Conservation (phyloP, 768 basidiomycete species). For the Panaeolus cyanescens region DNA sequence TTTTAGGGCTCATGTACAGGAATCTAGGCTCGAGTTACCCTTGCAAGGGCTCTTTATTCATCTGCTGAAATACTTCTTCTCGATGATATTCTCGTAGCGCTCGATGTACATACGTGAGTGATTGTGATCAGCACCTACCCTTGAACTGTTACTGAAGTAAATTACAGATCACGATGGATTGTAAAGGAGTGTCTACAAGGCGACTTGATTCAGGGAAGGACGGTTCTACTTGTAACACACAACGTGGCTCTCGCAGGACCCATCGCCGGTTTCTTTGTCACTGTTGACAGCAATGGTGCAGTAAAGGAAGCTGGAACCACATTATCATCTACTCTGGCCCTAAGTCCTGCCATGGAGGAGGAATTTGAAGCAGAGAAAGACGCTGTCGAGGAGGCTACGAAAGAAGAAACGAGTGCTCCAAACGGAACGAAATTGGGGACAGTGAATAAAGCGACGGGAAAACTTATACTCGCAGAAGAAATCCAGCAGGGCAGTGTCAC, state of each 20-base stretch:
- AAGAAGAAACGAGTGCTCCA: slow-evolving; percentile 18
- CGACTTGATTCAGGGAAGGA: slow-evolving; percentile 67
- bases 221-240: slow-evolving; percentile 72
- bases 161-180: slow-evolving; percentile 79
- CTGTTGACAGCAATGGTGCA: slow-evolving; percentile 51
- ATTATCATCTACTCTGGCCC: slow-evolving; percentile 43
- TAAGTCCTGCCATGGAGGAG: slow-evolving; percentile 31
- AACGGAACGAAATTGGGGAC: slow-evolving; percentile 19
- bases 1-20: not conserved
- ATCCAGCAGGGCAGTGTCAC: slow-evolving; percentile 37
- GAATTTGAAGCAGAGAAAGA: slow-evolving; percentile 28
- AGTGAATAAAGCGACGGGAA: slow-evolving; percentile 41
- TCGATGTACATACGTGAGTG: slow-evolving; percentile 42
- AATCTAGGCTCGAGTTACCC: slow-evolving; percentile 42
- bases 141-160: not conserved
- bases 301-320: slow-evolving; percentile 46
- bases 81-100: slow-evolving; percentile 73
- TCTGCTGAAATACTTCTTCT: slow-evolving; percentile 63
- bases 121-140: not conserved
- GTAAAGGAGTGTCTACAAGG: slow-evolving; percentile 75
- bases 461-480: slow-evolving; percentile 65
- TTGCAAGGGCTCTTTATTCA: slow-evolving; percentile 48
- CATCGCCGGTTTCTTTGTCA: slow-evolving; percentile 56
- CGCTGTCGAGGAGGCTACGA: slow-evolving; percentile 21
- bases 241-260: slow-evolving; percentile 51